Base-by-base conservation (phyloP, 352 stramenopile genomes). In the Phytopythium boreale region DNA sequence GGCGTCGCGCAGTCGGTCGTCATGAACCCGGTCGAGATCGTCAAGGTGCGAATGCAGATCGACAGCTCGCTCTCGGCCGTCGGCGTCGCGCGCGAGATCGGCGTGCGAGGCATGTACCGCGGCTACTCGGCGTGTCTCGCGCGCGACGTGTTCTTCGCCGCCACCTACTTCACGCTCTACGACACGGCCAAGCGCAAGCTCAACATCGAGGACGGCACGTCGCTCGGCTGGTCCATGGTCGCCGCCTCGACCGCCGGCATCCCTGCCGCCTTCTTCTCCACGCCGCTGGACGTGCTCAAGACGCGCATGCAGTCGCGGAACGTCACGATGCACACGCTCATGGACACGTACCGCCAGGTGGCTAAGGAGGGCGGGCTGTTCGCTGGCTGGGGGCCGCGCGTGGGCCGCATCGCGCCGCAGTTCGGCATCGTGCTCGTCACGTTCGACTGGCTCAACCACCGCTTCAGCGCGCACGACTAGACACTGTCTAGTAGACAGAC, bases 31-130 rank as follows among this genome's bases (percentile, higher is more conserved):
- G 84, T 93, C 17, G 84, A 93, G 70, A 85, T 93, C 44, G 80
- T 93, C 57, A 93, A 93, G 61, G 84, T 93, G 31, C 84, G 84
- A 57, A 89, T 93, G 82, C 84, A 93, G 64, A 75, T 93, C 65
- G 84, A 93, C 70, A 90, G 80, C 53, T 83, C 77, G 47, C 72
- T 91, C 36, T 85, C 74, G 41, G 72, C 73, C 0, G 34, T 77
- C 2, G 71, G 75, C 17, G 75, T 90, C n/a, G 75, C 90, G 46
- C 79, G 79, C 19, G 82, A 91, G 63, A 53, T 93, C 9, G 82
- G 82, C 0, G 46, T 90, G 39, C 73, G 76, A 43, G 84, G 84
- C 36, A 64, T 93, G 39, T 93, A 93, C 70, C 75, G 77, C 10
- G 84, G 84, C 56, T 93, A 93, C 75, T 75, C 77, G 43, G 84